Percentiles rank a stretch among this genome's conserved stretches.
These are phyloP conservation scores for Pseudogymnoascus sp. DNA, from an alignment of 2,329 filamentous ascomycete species.

Conservation along the genomic window DNA sequence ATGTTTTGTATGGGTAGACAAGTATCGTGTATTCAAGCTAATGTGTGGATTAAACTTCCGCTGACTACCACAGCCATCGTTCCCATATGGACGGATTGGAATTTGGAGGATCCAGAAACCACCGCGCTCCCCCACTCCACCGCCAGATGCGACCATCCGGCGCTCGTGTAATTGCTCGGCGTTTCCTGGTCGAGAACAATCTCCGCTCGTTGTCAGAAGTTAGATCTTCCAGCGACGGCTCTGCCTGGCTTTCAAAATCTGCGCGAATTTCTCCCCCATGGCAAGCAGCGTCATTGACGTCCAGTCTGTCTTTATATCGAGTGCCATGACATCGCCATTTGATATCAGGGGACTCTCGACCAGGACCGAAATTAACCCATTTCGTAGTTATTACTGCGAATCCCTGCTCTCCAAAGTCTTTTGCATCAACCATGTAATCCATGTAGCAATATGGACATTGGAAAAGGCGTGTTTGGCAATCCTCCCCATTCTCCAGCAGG, in stretches of 20 bases:
- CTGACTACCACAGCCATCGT: neutral
- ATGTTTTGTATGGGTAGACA: neutral
- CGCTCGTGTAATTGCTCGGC: constrained; percentile 6
- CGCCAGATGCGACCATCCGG: constrained; percentile 14
- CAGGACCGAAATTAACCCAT: constrained; percentile 15
- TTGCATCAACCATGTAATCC: neutral
- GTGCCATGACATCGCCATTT: constrained; percentile 14
- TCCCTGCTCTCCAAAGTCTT: constrained; percentile 4
- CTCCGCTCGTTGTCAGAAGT: constrained; percentile 17
- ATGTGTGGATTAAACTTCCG: neutral
- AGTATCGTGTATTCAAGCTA: neutral
- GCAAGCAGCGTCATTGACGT: constrained; percentile 13
- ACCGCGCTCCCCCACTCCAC: neutral
- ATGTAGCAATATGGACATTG: neutral
- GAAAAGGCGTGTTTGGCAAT: neutral
- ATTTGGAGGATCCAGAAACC: neutral
- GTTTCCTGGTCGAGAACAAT: constrained; percentile 16
- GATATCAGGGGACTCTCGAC: constrained; percentile 10
- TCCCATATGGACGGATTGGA: neutral
- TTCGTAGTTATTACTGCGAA: constrained; percentile 6
- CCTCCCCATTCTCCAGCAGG: neutral
- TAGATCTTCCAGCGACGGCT: constrained; percentile 16
- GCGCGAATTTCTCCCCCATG: constrained; percentile 13
- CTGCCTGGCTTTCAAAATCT: constrained; percentile 16
- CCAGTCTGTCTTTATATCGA: neutral